Conservation (phyloP, 148 eudicot genomes). For the Limonium bicolor region DNA sequence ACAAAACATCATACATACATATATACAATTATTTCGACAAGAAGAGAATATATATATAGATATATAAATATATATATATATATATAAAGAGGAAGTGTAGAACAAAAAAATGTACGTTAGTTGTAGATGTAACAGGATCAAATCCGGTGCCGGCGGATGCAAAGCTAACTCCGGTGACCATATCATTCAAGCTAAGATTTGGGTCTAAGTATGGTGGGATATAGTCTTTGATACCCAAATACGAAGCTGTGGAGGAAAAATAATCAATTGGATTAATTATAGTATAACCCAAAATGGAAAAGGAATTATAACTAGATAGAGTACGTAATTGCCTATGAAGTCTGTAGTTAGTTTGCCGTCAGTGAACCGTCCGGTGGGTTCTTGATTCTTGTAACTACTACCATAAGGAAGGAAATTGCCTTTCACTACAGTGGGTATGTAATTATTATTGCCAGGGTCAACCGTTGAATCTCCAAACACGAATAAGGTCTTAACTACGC, state of each 20-base stretch:
- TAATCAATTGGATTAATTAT: neutral
- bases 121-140: slow-evolving; percentile 16
- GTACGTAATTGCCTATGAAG: neutral
- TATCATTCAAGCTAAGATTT: slow-evolving; percentile 22
- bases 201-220: slow-evolving; percentile 70
- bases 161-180: slow-evolving; percentile 32
- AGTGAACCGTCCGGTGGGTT: slow-evolving; percentile 6
- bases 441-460: slow-evolving; percentile 9
- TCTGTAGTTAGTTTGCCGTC: slow-evolving; percentile 5
- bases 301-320: no score
- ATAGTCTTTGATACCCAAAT: slow-evolving; percentile 43
- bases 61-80: neutral
- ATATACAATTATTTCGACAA: slow-evolving; percentile 9
- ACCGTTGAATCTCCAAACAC: slow-evolving; percentile 10
- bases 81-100: neutral
- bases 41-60: neutral
- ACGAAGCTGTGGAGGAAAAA: slow-evolving; percentile 29
- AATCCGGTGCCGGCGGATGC: slow-evolving; percentile 33
- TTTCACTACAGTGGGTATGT: slow-evolving; percentile 1
- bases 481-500: no score
- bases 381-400: neutral
- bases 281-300: neutral
- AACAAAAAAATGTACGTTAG: neutral
- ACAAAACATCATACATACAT: slow-evolving; percentile 14
- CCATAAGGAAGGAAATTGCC: slow-evolving; percentile 10